These are phyloP conservation scores for Talaromyces islandicus DNA, from an alignment of 2,329 filamentous ascomycete species.

Conservation along the genomic window DNA sequence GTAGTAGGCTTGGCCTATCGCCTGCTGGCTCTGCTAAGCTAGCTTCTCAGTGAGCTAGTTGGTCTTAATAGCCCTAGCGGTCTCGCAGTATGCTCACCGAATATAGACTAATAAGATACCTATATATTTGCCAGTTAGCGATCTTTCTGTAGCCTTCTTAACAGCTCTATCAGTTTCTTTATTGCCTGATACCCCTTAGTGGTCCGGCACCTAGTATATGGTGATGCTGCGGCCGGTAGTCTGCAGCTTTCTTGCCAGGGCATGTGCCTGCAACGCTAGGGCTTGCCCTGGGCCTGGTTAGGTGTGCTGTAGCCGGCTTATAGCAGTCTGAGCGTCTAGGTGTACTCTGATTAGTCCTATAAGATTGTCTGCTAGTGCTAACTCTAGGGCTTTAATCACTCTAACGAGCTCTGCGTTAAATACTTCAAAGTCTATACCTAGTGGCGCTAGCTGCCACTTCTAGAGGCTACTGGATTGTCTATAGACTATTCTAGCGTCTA, in stretches of 20 bases:
- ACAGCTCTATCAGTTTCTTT: too few species aligned
- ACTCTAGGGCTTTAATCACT: background rate
- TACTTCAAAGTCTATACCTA: background rate
- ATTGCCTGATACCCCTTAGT: slow-evolving; percentile 9
- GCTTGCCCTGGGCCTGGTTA: background rate
- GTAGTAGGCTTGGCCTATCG: background rate
- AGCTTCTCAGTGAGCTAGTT: background rate
- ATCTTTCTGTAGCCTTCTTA: too few species aligned
- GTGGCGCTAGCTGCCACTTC: background rate
- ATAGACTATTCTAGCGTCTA: background rate
- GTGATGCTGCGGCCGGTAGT: background rate
- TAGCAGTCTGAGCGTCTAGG: background rate
- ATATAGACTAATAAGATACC: background rate
- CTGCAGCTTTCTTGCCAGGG: background rate
- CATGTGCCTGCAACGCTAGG: background rate
- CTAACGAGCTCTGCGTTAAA: background rate
- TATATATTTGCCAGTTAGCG: background rate
- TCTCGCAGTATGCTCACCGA: background rate
- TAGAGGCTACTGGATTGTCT: background rate
- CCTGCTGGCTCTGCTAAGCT: background rate
- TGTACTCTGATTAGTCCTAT: background rate
- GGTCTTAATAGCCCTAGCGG: background rate
- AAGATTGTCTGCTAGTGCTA: background rate
- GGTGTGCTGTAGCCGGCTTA: background rate
- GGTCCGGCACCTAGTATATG: slow-evolving; percentile 11